Evolutionary conservation across 169 alveolate genomes (phyloP), one percentile per base, ranked within the genome.

Genomic region (Plasmodium knowlesi): DNA sequence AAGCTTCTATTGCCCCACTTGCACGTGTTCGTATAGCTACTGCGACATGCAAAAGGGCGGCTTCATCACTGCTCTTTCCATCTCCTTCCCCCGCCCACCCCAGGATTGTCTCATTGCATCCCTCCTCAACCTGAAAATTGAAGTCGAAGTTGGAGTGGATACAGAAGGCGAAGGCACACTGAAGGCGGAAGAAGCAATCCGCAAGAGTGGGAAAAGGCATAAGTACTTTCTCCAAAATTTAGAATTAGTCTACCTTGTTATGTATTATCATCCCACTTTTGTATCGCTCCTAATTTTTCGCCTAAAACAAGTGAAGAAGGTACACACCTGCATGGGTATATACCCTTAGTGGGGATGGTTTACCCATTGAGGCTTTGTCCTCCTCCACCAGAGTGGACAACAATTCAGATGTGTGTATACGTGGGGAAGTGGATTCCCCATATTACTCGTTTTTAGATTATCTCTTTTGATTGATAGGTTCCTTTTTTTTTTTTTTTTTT

Each of bases 181-280:
- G 9, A 50, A 50, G 61, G 61, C 5, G 22, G 16, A 61, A 12
- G 94, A 89, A 78, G 34, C 5, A 79, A 89, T n/a, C 50, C 34
- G 37, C 14, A 89, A 41, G 25, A 79, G 41, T 34, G 71, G 50
- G 37, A 89, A 54, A 80, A 89, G 74, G 54, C 71, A 79, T 12
- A 89, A 89, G 72, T 89, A 57, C 53, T 89, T 79, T 79, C 82
- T 57, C 34, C 74, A 73, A 78, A 80, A 39, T 22, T 53, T 89
- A 43, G 73, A 41, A 28, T 19, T 89, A 67, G 53, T 39, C 37
- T 89, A 89, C 72, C 82, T 89, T 43, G 46, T 89, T 30, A 79
- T 89, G 89, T 89, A 89, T 37, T 89, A 89, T 30, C 88, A 89
- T 73, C 94, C 94, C 53, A 78, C 67, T 61, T 89, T 89, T 79